phyloP scores from a whole-genome alignment of 1,284 basidiomycete species.

The Cryptococcus sp. region DNA sequence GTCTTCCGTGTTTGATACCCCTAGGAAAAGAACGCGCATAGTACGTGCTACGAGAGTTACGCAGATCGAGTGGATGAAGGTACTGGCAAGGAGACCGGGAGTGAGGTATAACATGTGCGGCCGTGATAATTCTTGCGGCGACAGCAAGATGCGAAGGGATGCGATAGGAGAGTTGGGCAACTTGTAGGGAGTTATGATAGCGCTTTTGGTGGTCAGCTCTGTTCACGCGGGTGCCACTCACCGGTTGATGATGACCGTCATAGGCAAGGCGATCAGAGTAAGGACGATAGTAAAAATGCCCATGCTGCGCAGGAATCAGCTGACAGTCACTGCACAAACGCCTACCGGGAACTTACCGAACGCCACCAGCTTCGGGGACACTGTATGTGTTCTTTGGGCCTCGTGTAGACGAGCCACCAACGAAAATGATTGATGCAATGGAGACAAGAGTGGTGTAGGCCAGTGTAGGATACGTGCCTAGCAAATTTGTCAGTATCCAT shows the following conservation, averaged over 20 bases:
- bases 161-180: slow-evolving; percentile 65
- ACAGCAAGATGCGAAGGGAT: slow-evolving; percentile 72
- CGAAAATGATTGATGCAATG: slow-evolving; percentile 49
- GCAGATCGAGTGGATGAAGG: slow-evolving; percentile 67
- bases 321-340: neutral
- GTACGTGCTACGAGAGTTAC: slow-evolving; percentile 68
- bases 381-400: slow-evolving; percentile 63
- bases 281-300: slow-evolving; percentile 56
- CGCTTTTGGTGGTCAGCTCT: slow-evolving; percentile 54
- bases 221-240: slow-evolving; percentile 46
- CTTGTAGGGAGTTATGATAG: slow-evolving; percentile 82
- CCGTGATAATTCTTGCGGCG: slow-evolving; percentile 74
- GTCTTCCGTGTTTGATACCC: slow-evolving; percentile 46
- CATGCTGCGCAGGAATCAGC: slow-evolving; percentile 32
- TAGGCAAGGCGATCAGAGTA: slow-evolving; percentile 76
- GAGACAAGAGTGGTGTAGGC: slow-evolving; percentile 61
- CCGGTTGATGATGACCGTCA: slow-evolving; percentile 76
- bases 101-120: slow-evolving; percentile 82
- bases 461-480: slow-evolving; percentile 67
- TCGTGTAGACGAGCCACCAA: slow-evolving; percentile 41
- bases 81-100: slow-evolving; percentile 73
- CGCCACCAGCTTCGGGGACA: slow-evolving; percentile 66
- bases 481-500: neutral
- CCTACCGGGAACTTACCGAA: slow-evolving; percentile 56
- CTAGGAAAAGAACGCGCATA: slow-evolving; percentile 67